These are phyloP conservation scores for Cercospora brassicicola DNA, from an alignment of 2,329 filamentous ascomycete species.

Conservation along the genomic window DNA sequence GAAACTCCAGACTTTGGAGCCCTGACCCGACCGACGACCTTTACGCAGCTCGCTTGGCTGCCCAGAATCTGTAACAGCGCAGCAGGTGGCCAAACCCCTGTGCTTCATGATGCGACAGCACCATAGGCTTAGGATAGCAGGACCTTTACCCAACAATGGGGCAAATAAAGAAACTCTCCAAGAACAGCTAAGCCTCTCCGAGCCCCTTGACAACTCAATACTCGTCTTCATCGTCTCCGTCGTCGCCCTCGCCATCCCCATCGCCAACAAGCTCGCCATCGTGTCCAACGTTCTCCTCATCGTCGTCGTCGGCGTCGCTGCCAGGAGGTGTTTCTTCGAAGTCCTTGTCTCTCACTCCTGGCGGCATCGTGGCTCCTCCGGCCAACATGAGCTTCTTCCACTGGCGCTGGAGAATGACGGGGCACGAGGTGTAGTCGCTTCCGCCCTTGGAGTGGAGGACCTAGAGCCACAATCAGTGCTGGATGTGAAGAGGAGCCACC, in stretches of 20 bases:
- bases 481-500: neutral
- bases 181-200: neutral
- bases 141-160: neutral
- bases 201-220: neutral
- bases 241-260: neutral
- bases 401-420: conserved; percentile 41
- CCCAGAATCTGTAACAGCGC: neutral
- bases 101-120: neutral
- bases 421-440: conserved; percentile 35
- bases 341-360: conserved; percentile 30
- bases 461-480: no score
- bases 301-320: conserved; percentile 6
- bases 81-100: neutral
- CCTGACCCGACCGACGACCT: neutral
- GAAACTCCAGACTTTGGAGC: neutral
- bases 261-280: neutral
- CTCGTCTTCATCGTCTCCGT: conserved; percentile 7
- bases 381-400: conserved; percentile 44
- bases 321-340: conserved; percentile 24
- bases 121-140: neutral
- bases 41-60: neutral
- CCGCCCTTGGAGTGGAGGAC: conserved; percentile 38
- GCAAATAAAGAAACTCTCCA: neutral
- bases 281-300: neutral
- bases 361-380: conserved; percentile 24